phyloP scores from a whole-genome alignment of 805 yeast genomes.

The Wickerhamomyces alni region DNA sequence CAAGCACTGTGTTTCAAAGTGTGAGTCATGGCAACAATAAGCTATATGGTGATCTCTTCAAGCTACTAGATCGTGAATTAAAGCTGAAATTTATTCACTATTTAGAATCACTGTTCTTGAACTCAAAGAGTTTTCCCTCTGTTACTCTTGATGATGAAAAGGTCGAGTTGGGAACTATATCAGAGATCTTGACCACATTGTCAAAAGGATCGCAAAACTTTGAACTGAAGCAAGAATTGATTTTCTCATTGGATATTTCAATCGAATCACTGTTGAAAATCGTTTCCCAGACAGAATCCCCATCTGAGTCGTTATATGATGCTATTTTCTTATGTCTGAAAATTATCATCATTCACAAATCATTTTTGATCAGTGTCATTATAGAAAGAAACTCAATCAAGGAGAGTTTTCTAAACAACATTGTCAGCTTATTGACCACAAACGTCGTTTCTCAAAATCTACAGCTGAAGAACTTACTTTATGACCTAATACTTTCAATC shows the following conservation, averaged over 20 bases:
- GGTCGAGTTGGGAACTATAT: conserved; percentile 9
- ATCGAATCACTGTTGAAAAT: conserved; percentile 30
- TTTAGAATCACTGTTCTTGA: conserved; percentile 36
- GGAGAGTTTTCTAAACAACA: conserved; percentile 40
- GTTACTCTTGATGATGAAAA: conserved; percentile 9
- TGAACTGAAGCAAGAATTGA: conserved; percentile 28
- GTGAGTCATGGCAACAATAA: conserved; percentile 1
- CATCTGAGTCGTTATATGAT: conserved; percentile 10
- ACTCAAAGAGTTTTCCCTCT: conserved; percentile 34
- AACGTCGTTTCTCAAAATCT: conserved; percentile 37
- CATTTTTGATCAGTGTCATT: conserved; percentile 40
- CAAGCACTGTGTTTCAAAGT: conserved; percentile 8
- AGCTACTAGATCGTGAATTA: conserved; percentile 25
- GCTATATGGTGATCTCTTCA: conserved; percentile 34
- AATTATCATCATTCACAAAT: conserved; percentile 53
- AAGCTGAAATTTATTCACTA: conserved; percentile 29
- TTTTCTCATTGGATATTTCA: conserved; percentile 34
- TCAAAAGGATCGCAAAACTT: conserved; percentile 12
- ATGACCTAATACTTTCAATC: conserved; percentile 52
- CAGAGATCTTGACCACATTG: conserved; percentile 14
- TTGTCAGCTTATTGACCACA: conserved; percentile 41
- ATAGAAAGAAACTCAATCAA: conserved; percentile 35
- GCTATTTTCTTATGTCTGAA: conserved; percentile 45
- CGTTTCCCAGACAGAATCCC: conserved; percentile 14
- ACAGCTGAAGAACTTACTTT: conserved; percentile 48